These are phyloP conservation scores for Neonectria coccinea DNA, from an alignment of 2,329 filamentous ascomycete genomes.

Conservation along the genomic window DNA sequence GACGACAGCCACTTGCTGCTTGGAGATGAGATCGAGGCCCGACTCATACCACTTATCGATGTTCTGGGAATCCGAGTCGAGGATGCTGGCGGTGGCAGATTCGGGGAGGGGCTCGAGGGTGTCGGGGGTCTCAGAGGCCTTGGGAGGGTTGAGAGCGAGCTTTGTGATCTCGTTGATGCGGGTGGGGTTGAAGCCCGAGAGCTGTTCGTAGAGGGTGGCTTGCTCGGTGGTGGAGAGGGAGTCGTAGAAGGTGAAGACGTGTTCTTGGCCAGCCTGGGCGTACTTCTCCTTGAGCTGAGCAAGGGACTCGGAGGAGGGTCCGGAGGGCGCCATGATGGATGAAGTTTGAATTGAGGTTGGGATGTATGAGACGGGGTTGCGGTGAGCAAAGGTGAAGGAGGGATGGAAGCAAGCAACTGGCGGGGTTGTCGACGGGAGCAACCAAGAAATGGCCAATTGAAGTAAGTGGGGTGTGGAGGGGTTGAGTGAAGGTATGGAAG, in stretches of 20 bases:
- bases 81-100: conserved; percentile 86
- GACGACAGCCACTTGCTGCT: conserved; percentile 85
- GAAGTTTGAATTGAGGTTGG: conserved; percentile 52
- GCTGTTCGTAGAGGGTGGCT: conserved; percentile 82
- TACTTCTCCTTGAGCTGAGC: conserved; percentile 78
- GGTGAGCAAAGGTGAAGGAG: conserved; percentile 27
- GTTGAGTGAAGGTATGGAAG: background rate
- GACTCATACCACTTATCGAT: conserved; percentile 86
- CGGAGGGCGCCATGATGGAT: conserved; percentile 58
- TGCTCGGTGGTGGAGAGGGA: conserved; percentile 79
- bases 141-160: conserved; percentile 82
- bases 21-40: conserved; percentile 81
- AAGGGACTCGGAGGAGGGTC: conserved; percentile 75
- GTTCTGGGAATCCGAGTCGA: conserved; percentile 85
- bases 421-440: conserved; percentile 15
- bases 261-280: conserved; percentile 81
- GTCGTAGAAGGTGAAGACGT: conserved; percentile 86
- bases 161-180: conserved; percentile 90
- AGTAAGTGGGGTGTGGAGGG: background rate
- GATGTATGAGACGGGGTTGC: conserved; percentile 30
- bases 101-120: conserved; percentile 88
- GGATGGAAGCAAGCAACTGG: conserved; percentile 21
- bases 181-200: conserved; percentile 82
- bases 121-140: conserved; percentile 66
- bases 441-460: conserved; percentile 19